Percentiles rank a stretch among this genome's conserved stretches.
Evolutionary conservation across 1,284 basidiomycete genomes (phyloP).

Genomic region (Sanghuangporus sanghuang): DNA sequence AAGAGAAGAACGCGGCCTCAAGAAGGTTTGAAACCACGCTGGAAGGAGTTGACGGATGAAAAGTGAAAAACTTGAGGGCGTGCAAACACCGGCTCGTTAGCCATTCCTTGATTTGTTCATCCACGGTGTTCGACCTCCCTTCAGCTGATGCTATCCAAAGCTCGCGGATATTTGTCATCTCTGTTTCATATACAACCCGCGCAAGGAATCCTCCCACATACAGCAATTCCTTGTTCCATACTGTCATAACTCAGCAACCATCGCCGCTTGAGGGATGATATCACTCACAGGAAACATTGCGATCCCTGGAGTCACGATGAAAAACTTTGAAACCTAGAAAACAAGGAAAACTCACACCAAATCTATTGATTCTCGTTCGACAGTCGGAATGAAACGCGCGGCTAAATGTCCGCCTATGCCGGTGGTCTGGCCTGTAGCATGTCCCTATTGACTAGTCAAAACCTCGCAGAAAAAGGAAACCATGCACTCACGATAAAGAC

Average conservation of each 20-base stretch:
- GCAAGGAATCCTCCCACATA: conserved; percentile 80
- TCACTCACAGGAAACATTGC: conserved; percentile 62
- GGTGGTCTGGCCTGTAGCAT: conserved; percentile 87
- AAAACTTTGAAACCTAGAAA: conserved; percentile 21
- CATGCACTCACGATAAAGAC: conserved; percentile 65
- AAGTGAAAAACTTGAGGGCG: conserved; percentile 86
- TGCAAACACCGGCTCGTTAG: conserved; percentile 72
- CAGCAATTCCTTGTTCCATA: conserved; percentile 87
- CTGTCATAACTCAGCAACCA: conserved; percentile 30
- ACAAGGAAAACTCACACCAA: conserved; percentile 54
- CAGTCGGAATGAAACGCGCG: conserved; percentile 93
- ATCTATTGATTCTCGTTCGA: conserved; percentile 94
- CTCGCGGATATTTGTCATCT: conserved; percentile 57
- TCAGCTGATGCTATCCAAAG: conserved; percentile 50
- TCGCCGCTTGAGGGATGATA: background rate
- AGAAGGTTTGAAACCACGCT: conserved; percentile 76
- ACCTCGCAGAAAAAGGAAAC: background rate
- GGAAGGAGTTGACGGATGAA: conserved; percentile 83
- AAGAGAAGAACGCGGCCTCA: conserved; percentile 81
- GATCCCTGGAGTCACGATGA: conserved; percentile 46
- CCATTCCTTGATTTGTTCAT: conserved; percentile 38
- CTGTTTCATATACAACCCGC: conserved; percentile 83
- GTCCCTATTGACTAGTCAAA: conserved; percentile 42
- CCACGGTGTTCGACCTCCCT: conserved; percentile 23
- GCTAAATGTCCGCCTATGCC: conserved; percentile 91